These are phyloP conservation scores for Pelagophyceae sp. DNA, from an alignment of 352 stramenopile species.

Conservation along the genomic window DNA sequence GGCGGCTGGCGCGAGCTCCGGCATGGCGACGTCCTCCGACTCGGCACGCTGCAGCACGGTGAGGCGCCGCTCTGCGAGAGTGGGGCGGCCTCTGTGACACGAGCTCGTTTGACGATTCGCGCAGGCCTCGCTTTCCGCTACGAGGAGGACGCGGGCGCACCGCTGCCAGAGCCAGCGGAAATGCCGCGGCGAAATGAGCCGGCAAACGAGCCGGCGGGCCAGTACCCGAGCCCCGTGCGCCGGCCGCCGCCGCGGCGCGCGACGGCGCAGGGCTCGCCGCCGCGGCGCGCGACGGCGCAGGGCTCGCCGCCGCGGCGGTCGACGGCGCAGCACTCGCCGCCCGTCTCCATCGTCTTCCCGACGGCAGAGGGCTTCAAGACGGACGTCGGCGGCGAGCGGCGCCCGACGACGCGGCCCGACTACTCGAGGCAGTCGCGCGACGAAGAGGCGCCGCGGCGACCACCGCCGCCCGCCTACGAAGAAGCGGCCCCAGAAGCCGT, in stretches of 20 bases:
- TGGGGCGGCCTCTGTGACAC: no score
- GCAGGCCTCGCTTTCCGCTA: slow-evolving; percentile 6
- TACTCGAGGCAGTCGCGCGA: no score
- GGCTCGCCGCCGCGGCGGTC: not conserved
- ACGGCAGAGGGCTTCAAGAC: not conserved
- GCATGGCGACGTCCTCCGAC: slow-evolving; percentile 8
- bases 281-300: not conserved
- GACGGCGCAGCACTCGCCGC: not conserved
- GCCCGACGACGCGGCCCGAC: not conserved
- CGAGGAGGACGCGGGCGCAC: not conserved
- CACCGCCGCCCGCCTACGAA: no score
- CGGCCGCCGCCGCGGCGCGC: not conserved
- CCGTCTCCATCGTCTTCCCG: not conserved
- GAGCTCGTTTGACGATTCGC: no score
- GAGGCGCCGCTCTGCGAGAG: not conserved
- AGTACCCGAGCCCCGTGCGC: no score
- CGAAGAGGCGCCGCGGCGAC: no score
- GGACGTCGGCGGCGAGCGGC: not conserved
- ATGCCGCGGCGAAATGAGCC: no score
- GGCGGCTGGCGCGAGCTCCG: slow-evolving; percentile 12
- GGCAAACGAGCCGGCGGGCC: no score
- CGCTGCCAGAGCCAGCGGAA: not conserved
- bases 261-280: no score
- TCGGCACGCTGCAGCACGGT: slow-evolving; percentile 18
- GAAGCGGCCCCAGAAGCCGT: no score